phyloP scores from a whole-genome alignment of 2,329 filamentous ascomycete species.

The Phialemonium atrogriseum region DNA sequence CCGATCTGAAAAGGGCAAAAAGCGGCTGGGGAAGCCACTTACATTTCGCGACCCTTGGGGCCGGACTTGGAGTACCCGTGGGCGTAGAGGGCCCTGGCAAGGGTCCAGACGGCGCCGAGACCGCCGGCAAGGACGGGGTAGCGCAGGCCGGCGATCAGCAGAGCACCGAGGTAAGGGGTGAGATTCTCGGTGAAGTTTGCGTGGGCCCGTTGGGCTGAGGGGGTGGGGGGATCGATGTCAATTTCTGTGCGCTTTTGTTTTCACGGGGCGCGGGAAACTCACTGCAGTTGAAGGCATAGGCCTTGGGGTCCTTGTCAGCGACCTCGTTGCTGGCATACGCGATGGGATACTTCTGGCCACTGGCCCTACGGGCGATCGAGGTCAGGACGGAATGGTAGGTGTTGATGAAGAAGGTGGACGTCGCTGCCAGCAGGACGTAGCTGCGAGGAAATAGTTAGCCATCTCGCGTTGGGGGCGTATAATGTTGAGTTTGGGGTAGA shows the following conservation, averaged over 20 bases:
- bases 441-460: constrained; percentile 31
- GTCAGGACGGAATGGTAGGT: constrained; percentile 41
- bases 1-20: background rate
- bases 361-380: constrained; percentile 38
- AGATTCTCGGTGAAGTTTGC: constrained; percentile 57
- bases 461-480: constrained; percentile 1
- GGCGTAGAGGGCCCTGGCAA: constrained; percentile 45
- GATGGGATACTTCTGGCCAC: constrained; percentile 47
- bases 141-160: constrained; percentile 47
- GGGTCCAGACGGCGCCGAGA: constrained; percentile 44
- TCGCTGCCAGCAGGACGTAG: constrained; percentile 52
- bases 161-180: constrained; percentile 38
- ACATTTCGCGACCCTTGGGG: constrained; percentile 34
- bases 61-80: constrained; percentile 41
- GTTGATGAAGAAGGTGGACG: constrained; percentile 51
- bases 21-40: constrained; percentile 12
- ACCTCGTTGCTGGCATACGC: constrained; percentile 47
- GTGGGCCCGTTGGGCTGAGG: constrained; percentile 49
- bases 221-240: background rate
- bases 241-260: background rate
- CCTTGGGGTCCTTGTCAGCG: constrained; percentile 44
- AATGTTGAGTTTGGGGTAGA: background rate
- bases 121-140: constrained; percentile 42
- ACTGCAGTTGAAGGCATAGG: constrained; percentile 56
- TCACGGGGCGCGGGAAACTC: constrained; percentile 16